Base-by-base conservation (phyloP, 2,329 filamentous ascomycete genomes). In the Aspergillaceae sp. region DNA sequence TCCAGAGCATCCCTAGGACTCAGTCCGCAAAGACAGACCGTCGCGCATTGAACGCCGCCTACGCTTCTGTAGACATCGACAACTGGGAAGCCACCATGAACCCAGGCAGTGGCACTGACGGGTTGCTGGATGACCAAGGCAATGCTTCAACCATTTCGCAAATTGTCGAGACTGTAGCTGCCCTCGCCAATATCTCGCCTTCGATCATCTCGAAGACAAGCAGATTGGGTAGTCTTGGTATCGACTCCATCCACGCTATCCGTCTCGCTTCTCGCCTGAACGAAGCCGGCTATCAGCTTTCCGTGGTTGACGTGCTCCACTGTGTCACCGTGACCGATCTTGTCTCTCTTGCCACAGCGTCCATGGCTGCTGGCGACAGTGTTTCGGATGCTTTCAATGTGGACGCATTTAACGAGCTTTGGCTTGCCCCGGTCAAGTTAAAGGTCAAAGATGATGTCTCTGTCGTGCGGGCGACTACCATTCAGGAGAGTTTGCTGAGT, bases 401-500 rank as follows among this genome's bases (percentile, higher is more conserved):
- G 9, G 30, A 52, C 5, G 49, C 40, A 3, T 64, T 64, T 34
- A 48, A 60, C 30, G 26, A 51, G 4, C 10, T 29, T 26, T 62
- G 58, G 59, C 50, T 54, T 41, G 10, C n/a, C 6, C 37, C 43
- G 1, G 50, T 55, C 7, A 48, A 47, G 2, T 42, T 41, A 3
- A 55, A 52, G 10, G 45, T 61, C 10, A 30, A 35, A 4, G 53
- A 56, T 4, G 50, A 51, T 2, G 56, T 58, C 35, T 40, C 52
- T 34, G 49, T 62, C 10, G 42, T 63, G 6, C 61, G 59, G 1
- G 54, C 64, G 7, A 64, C 65, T 4, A 60, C 65, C 1, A 54
- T 69, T 9, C 67, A 69, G 45, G 67, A 69, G 42, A 64, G 65
- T 29, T 52, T 70, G 26, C 51, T 70, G 5, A 62, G 62, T 30